Percentiles rank a stretch among this genome's conserved stretches.
phyloP scores from a whole-genome alignment of 2,329 filamentous ascomycete genomes.

The Shiraia sp. region DNA sequence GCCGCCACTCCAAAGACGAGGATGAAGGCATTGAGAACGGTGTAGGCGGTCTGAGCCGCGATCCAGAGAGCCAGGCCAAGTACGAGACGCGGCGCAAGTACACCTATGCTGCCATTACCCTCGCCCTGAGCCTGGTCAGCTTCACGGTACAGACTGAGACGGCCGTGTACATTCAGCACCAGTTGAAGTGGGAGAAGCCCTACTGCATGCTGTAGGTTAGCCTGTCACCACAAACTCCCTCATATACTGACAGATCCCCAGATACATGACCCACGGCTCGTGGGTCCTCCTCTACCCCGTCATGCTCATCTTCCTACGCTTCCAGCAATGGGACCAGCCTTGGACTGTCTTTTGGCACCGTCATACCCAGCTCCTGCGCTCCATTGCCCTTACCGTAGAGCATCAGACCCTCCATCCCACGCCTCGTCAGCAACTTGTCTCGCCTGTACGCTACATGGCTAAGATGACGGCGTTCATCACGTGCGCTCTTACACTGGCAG shows the following conservation, averaged over 20 bases:
- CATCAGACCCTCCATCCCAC: constrained; percentile 72
- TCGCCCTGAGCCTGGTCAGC: constrained; percentile 78
- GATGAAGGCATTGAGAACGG: constrained; percentile 45
- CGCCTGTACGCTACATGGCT: constrained; percentile 73
- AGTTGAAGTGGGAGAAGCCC: constrained; percentile 94
- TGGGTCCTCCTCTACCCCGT: constrained; percentile 89
- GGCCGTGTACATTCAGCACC: constrained; percentile 90
- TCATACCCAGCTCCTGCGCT: constrained; percentile 65
- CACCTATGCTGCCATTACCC: constrained; percentile 81
- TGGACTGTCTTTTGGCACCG: constrained; percentile 86
- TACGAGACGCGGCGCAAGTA: constrained; percentile 79
- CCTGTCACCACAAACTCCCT: neutral
- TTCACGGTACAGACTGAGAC: constrained; percentile 97
- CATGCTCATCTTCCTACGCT: constrained; percentile 77
- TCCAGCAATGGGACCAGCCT: constrained; percentile 76
- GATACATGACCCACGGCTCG: constrained; percentile 89
- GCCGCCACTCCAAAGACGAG: constrained; percentile 36
- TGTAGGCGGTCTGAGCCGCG: constrained; percentile 52
- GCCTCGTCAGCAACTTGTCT: constrained; percentile 48
- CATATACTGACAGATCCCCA: constrained; percentile 25
- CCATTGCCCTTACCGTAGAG: constrained; percentile 83
- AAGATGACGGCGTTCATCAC: constrained; percentile 82
- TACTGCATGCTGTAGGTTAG: constrained; percentile 86
- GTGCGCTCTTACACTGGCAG: constrained; percentile 82
- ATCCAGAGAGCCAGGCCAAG: constrained; percentile 67